phyloP scores from a whole-genome alignment of 495 filamentous ascomycete genomes.

The Pseudevernia furfuracea region DNA sequence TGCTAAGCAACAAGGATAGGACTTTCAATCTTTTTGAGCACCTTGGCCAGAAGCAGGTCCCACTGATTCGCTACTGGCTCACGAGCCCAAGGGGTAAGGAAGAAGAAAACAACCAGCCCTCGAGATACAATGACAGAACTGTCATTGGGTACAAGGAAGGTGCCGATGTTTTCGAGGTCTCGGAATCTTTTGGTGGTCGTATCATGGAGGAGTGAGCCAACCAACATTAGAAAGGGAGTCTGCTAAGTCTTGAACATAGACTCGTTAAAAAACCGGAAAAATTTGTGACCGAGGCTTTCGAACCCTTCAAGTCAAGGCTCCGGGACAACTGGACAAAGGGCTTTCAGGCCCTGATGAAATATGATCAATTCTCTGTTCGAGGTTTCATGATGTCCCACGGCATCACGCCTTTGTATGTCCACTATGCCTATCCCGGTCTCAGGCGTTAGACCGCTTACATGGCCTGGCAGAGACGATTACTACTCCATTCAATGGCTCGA shows the following conservation, averaged over 20 bases:
- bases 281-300: constrained; percentile 7
- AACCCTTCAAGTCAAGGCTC: constrained; percentile 7
- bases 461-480: constrained; percentile 8
- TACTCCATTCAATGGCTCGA: constrained; percentile 15
- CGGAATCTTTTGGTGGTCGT: constrained; percentile 1
- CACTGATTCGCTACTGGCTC: not conserved
- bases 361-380: constrained; percentile 12
- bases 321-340: constrained; percentile 8
- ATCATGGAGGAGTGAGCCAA: constrained; percentile 6
- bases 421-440: not conserved
- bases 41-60: not conserved
- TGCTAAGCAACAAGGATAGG: not conserved
- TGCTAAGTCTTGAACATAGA: constrained; percentile 16
- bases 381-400: constrained; percentile 14
- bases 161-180: constrained; percentile 3
- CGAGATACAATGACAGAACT: constrained; percentile 12
- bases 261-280: not conserved
- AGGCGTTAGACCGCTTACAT: not conserved
- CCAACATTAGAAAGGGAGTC: not conserved
- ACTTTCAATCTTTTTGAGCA: constrained; percentile 8
- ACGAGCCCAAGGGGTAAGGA: not conserved
- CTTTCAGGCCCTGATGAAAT: constrained; percentile 12
- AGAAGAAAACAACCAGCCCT: not conserved
- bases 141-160: not conserved
- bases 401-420: constrained; percentile 10